Percentiles rank a stretch among this genome's conserved stretches.
phyloP scores from a whole-genome alignment of 108 stramenopile genomes.

The Bacterosira constricta region DNA sequence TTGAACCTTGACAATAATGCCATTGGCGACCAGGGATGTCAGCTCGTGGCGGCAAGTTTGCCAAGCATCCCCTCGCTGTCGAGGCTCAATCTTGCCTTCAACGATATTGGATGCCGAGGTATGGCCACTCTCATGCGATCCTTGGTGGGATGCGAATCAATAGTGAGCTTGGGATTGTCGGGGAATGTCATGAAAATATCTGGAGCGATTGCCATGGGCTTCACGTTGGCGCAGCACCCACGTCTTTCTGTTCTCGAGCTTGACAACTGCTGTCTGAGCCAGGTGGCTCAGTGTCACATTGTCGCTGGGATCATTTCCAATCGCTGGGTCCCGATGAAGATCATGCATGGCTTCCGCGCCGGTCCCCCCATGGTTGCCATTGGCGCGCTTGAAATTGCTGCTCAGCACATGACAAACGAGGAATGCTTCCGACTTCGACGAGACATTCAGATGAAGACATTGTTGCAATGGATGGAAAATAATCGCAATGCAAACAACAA shows the following conservation, averaged over 20 bases:
- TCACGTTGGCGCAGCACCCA: slow-evolving; percentile 82
- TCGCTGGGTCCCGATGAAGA: slow-evolving; percentile 89
- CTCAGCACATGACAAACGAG: slow-evolving; percentile 76
- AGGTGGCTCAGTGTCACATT: slow-evolving; percentile 89
- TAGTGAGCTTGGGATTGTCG: slow-evolving; percentile 79
- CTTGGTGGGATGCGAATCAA: slow-evolving; percentile 80
- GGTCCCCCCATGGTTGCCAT: slow-evolving; percentile 90
- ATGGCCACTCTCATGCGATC: slow-evolving; percentile 85
- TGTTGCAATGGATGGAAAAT: slow-evolving; percentile 82
- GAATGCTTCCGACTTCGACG: slow-evolving; percentile 85
- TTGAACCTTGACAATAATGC: slow-evolving; percentile 82
- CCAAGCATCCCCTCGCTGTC: slow-evolving; percentile 75
- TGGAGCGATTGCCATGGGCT: slow-evolving; percentile 87
- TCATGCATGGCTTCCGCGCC: slow-evolving; percentile 76
- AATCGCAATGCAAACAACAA: slow-evolving; percentile 49
- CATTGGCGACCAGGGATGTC: slow-evolving; percentile 90
- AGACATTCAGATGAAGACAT: slow-evolving; percentile 88
- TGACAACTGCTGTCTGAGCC: slow-evolving; percentile 87
- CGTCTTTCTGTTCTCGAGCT: slow-evolving; percentile 77
- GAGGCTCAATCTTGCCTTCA: slow-evolving; percentile 79
- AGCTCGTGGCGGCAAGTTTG: slow-evolving; percentile 86
- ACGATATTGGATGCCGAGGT: slow-evolving; percentile 86
- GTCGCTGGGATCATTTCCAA: slow-evolving; percentile 88
- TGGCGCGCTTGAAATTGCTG: slow-evolving; percentile 68
- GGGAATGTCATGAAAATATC: slow-evolving; percentile 85